A percentile compares a stretch with the other conserved stretches of the same genome.
These are phyloP conservation scores for Phycomyces blakesleeanus DNA, from an alignment of 192 early-diverging fungal genomes.

Conservation along the genomic window DNA sequence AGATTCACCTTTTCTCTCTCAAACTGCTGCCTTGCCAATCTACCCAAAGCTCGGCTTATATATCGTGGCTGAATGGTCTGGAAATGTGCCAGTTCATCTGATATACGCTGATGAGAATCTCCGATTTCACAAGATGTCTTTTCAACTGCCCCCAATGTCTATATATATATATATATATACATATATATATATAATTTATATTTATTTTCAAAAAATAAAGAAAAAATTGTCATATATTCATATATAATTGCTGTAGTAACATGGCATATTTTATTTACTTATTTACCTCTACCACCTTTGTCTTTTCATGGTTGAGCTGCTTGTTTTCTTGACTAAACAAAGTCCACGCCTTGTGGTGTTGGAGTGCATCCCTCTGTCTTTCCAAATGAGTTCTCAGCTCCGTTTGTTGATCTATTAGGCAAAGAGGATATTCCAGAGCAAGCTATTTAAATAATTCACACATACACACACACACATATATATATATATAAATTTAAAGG, in stretches of 20 bases:
- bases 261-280: constrained; percentile 4
- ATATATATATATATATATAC: constrained; percentile 10
- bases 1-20: constrained; percentile 18
- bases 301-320: constrained; percentile 37
- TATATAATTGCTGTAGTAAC: too few relatives aligned
- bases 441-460: constrained; percentile 11
- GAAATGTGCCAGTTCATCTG: constrained; percentile 47
- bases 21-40: background rate
- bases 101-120: constrained; percentile 41
- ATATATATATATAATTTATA: too few relatives aligned
- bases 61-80: constrained; percentile 40
- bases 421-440: constrained; percentile 27
- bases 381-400: constrained; percentile 18
- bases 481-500: too few relatives aligned
- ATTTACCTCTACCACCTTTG: constrained; percentile 35
- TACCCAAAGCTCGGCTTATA: constrained; percentile 12
- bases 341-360: constrained; percentile 15
- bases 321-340: constrained; percentile 30
- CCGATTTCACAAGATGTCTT: constrained; percentile 38
- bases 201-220: too few relatives aligned
- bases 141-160: constrained; percentile 39
- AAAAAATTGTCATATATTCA: too few relatives aligned
- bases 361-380: constrained; percentile 22
- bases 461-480: background rate
- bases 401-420: constrained; percentile 14